Base-by-base conservation (phyloP, 106 monocot genomes). In the Cymbidium sinense region DNA sequence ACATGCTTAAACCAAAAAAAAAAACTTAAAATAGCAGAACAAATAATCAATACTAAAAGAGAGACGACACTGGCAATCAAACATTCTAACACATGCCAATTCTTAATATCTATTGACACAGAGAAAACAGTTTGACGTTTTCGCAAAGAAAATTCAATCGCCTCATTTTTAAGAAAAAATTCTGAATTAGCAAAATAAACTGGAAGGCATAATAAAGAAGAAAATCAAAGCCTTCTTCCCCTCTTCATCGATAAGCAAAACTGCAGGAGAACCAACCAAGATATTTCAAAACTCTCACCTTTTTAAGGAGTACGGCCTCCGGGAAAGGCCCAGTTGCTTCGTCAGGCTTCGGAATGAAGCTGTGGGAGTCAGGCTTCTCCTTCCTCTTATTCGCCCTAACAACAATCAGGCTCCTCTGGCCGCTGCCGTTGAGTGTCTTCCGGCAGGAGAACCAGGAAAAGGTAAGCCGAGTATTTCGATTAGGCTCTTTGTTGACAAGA, bases 221-320 rank as follows among this genome's bases (percentile, higher is more conserved):
- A 23, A 51, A 58, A 23, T 58, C 21, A 23, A 58, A 58, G 58
- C n/a, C 58, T 58, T 23, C 25, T 23, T 8, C 61, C 25, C 5
- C 27, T 61, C 61, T 61, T 61, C 52, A n/a, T 47, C 47, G 47
- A 47, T 23, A 23, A 25, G 27, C 61, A 61, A 61, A 61, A 8
- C 61, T 61, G 61, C 0, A n/a, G 25, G 7, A 61, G 27, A 61
- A 61, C 23, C 11, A 23, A 5, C 23, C n/a, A 7, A 10, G 61
- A 13, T n/a, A 61, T 33, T 29, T 64, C 8, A 47, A 78, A 74
- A 71, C 36, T 54, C 28, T 27, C 9, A 96, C 96, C 90, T 92
- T 85, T 86, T 88, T 94, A 6, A 98, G 94, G 7, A 98, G 84
- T 12, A 94, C 92, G 36, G 91, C 86, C 77, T 98, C 98, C 11